Conservation (phyloP, 495 filamentous ascomycete species). For the Penicillium steckii region DNA sequence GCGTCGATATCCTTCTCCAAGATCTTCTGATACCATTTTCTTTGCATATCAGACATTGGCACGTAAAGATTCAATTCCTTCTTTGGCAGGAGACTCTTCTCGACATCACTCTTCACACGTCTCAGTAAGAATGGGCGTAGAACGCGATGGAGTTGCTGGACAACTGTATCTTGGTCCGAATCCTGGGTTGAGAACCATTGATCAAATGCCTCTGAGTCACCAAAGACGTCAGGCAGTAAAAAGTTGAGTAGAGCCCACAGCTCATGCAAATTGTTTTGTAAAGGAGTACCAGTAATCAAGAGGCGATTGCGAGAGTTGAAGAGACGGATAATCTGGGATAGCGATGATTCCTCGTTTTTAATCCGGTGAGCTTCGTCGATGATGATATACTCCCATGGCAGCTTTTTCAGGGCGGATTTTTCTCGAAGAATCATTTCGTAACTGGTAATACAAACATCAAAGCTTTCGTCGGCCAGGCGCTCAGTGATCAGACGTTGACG, state of each 20-base stretch:
- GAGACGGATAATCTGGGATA: slow-evolving; percentile 94
- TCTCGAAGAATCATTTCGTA: slow-evolving; percentile 97
- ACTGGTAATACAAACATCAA: slow-evolving; percentile 92
- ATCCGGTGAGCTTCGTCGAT: slow-evolving; percentile 99
- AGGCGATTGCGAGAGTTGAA: slow-evolving; percentile 96
- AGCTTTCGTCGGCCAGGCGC: slow-evolving; percentile 84
- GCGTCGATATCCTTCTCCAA: slow-evolving; percentile 99
- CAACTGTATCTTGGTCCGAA: slow-evolving; percentile 90
- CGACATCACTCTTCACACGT: slow-evolving; percentile 96
- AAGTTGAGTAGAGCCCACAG: slow-evolving; percentile 99
- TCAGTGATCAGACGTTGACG: slow-evolving; percentile 86
- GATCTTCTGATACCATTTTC: slow-evolving; percentile 99
- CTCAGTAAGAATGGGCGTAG: slow-evolving; percentile 91
- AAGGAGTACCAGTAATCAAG: slow-evolving; percentile 93
- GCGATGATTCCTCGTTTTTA: slow-evolving; percentile 97
- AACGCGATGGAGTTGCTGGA: slow-evolving; percentile 93
- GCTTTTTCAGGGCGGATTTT: slow-evolving; percentile 93
- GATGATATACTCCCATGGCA: slow-evolving; percentile 99
- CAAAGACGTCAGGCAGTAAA: slow-evolving; percentile 94
- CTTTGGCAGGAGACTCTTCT: slow-evolving; percentile 96
- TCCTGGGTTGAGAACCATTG: slow-evolving; percentile 94
- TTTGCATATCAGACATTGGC: slow-evolving; percentile 98
- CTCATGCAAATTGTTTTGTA: slow-evolving; percentile 98
- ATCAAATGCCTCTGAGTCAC: slow-evolving; percentile 96
- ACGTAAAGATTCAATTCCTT: slow-evolving; percentile 97